Evolutionary conservation across 768 basidiomycete genomes (phyloP).

Genomic region (Melanogaster broomeanus): DNA sequence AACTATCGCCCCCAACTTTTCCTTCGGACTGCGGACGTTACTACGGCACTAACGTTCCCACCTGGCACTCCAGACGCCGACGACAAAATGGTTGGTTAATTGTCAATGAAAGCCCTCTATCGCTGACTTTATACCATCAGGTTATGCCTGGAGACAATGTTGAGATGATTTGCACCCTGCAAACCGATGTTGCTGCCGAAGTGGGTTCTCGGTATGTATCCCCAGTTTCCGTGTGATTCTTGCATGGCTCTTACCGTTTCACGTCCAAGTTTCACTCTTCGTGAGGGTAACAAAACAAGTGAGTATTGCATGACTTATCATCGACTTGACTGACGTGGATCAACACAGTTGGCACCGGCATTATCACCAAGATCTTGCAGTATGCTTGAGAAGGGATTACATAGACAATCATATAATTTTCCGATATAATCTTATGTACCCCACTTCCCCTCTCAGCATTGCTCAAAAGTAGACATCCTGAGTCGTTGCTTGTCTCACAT

Average conservation of each 20-base stretch:
- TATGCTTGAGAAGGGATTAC: conserved; percentile 25
- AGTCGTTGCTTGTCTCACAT: neutral
- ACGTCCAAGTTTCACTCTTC: conserved; percentile 71
- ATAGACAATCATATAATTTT: conserved; percentile 16
- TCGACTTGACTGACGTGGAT: conserved; percentile 12
- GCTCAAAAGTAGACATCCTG: conserved; percentile 8
- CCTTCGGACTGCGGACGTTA: conserved; percentile 94
- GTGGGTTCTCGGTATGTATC: conserved; percentile 70
- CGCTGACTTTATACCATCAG: conserved; percentile 34
- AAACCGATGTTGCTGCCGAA: conserved; percentile 87
- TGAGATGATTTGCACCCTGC: conserved; percentile 83
- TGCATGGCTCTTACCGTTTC: conserved; percentile 2
- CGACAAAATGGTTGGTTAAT: conserved; percentile 76
- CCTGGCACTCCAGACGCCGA: conserved; percentile 76
- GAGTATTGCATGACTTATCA: conserved; percentile 27
- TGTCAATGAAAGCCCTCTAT: neutral
- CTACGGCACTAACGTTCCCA: conserved; percentile 82
- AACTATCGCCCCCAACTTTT: conserved; percentile 96
- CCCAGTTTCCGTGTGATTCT: neutral
- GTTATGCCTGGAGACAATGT: conserved; percentile 99
- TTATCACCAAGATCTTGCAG: conserved; percentile 83
- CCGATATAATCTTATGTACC: conserved; percentile 18
- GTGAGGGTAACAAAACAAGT: conserved; percentile 95
- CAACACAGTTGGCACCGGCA: conserved; percentile 83
- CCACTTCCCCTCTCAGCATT: conserved; percentile 26